Base-by-base conservation (phyloP, 768 basidiomycete genomes). In the Macrolepiota dolichaula region DNA sequence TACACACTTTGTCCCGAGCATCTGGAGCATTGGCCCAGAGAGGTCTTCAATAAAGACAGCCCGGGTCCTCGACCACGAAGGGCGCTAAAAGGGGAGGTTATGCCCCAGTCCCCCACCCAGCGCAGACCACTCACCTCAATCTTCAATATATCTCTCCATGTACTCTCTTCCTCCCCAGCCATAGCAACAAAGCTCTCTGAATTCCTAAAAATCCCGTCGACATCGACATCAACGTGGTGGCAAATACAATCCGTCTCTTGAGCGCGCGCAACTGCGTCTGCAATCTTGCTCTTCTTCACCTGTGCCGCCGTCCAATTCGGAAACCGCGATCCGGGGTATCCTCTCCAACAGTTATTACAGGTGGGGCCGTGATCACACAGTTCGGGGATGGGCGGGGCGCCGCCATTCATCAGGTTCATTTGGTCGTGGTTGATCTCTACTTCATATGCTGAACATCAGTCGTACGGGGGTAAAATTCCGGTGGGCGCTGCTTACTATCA, bases 1-100 rank as follows among this genome's bases (percentile, higher is more conserved):
- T n/a, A 4, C 40, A 19, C 64, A 84, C 83, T 67, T 82, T 7
- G 78, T 74, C n/a, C 85, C 85, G 4, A 87, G 70, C 81, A 86
- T 86, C 68, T 84, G 81, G 38, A 86, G 63, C 29, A 83, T 78
- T 6, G 77, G 73, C 1, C 79, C 78, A 0, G 79, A 76, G 65
- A 86, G 65, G 62, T 81, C 76, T 49, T 84, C 77, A 2, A 86
- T 72, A 63, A 86, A 87, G 6, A 86, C 37, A 0, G 77, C 77
- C 10, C 83, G 75, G 9, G 84, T 73, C 29, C 82, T 73, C 15
- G 62, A 63, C 13, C 7, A 49, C 3, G 61, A 25, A 10, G 65
- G 62, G 36, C 65, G 59, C 65, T 66, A 38, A 6, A 35, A 42
- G 35, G 15, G 9, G 17, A n/a, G 5, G 46, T 10, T 47, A 2